Base-by-base conservation (phyloP, 176 grass and related monocot genomes). In the Miscanthus lutarioriparius region DNA sequence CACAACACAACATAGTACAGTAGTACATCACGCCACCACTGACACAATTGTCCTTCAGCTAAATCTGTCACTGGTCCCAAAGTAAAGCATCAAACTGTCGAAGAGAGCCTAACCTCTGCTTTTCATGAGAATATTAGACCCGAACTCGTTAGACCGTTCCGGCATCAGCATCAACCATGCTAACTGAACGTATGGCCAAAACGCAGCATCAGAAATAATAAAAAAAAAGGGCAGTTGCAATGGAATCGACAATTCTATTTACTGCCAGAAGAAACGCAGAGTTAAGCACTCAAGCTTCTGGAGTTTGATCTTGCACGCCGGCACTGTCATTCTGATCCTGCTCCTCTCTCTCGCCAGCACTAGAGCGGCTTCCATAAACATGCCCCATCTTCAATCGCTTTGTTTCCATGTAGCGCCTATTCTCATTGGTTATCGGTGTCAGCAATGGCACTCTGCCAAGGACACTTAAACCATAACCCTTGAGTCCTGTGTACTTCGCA, bases 351-450 rank as follows among this genome's bases (percentile, higher is more conserved):
- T 33, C 11, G 15, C 32, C 80, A 25, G 20, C 35, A 28, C 84
- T 87, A 77, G 80, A 67, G 20, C 26, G 80, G 64, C 51, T 75
- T 77, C 81, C 92, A 78, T 95, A 98, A 65, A 95, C 67, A 73
- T 98, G 89, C 1, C 95, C 92, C 92, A 95, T 98, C 75, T 93
- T 95, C 47, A 88, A 66, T 79, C 95, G 82, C 78, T 95, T 98
- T 41, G 92, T 80, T 83, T 95, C 93, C 89, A 95, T 85, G 79
- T 98, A 98, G 67, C 93, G 89, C 64, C 78, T 58, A 33, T 98
- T 98, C 75, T 98, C 96, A 32, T 85, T 94, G 53, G 91, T 98
- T 84, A 98, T 98, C 35, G 96, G 96, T 66, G 96, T 98, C 66
- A 92, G 58, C 48, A 98, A 85, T 22, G 93, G 93, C 86, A 95